These are phyloP conservation scores for Tuber calosporum DNA, from an alignment of 495 filamentous ascomycete species.

Conservation along the genomic window DNA sequence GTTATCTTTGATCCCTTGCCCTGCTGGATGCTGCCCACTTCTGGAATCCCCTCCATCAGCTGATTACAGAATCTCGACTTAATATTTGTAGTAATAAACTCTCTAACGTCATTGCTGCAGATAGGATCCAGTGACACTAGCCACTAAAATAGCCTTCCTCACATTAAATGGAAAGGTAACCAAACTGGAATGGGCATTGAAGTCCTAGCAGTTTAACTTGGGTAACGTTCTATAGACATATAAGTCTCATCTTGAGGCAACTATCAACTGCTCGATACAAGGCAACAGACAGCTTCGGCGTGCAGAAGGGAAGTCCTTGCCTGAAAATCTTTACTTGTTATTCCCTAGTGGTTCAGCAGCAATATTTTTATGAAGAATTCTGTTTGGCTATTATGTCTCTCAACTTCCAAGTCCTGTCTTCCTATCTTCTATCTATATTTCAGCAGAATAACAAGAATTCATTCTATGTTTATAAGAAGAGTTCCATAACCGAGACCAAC, in stretches of 20 bases:
- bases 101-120: not conserved
- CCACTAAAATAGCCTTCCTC: not conserved
- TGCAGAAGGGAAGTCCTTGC: not conserved
- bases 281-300: not conserved
- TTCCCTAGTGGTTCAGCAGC: not conserved
- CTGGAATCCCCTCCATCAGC: not conserved
- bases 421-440: not conserved
- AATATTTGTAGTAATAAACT: constrained; percentile 6
- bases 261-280: not conserved
- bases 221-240: not conserved
- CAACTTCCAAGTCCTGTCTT: constrained; percentile 9
- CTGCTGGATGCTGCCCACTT: constrained; percentile 6
- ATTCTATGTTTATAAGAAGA: not conserved
- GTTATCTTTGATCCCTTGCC: not conserved
- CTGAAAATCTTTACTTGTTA: not conserved
- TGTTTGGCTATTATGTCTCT: not conserved
- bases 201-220: not conserved
- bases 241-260: constrained; percentile 9
- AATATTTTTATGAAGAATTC: constrained; percentile 9
- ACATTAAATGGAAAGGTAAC: not conserved
- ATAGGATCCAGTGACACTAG: not conserved
- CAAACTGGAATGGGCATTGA: not conserved
- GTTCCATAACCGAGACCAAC: not conserved
- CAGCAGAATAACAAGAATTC: not conserved
- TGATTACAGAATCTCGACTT: constrained; percentile 1